Base-by-base conservation (phyloP, 257 asterid genomes). In the Schizonepeta tenuifolia region DNA sequence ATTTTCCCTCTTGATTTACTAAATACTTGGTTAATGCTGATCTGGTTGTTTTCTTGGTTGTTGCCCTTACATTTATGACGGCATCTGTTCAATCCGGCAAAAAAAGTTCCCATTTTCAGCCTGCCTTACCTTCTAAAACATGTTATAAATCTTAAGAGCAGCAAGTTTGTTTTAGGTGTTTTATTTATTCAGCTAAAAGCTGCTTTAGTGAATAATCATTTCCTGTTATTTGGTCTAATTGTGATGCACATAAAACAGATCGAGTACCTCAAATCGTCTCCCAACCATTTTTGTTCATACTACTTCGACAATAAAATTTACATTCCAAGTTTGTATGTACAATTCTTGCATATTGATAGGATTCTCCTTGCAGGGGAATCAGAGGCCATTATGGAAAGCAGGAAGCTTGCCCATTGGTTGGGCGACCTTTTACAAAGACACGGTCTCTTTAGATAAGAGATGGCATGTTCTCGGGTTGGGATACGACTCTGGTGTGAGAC, bases 381-480 rank as follows among this genome's bases (percentile, higher is more conserved):
- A 78, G 75, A 83, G 84, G 79, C 84, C 80, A 64, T 44, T 88
- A 65, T 82, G 84, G 76, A 83, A 78, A 84, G 90, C 87, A 8
- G 99, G 98, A 63, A 92, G 88, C 86, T 83, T 92, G 70, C 97
- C 97, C 21, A 81, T 92, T 55, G 98, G 97, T 51, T 95, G 98
- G 99, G 49, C 86, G 69, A 90, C 94, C 28, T 95, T 95, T 75
- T 86, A 92, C 84, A 71, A 75, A 6, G 83, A 82, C 22, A 95
- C 96, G 1, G 6, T 82, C 24, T 76, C 82, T 75, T 75, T 95
- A 67, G 90, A 90, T 43, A 90, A 70, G 84, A 81, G 66, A 41
- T 92, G 97, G 98, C 99, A 90, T 15, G 71, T 78, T 54, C 90
- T 88, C 2, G 99, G 99, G 50, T 73, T 95, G 78, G 99, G 99